A percentile compares a stretch with the other conserved stretches of the same genome.
Conservation (phyloP, 2,329 filamentous ascomycete species). For the Talaromyces pinophilus region DNA sequence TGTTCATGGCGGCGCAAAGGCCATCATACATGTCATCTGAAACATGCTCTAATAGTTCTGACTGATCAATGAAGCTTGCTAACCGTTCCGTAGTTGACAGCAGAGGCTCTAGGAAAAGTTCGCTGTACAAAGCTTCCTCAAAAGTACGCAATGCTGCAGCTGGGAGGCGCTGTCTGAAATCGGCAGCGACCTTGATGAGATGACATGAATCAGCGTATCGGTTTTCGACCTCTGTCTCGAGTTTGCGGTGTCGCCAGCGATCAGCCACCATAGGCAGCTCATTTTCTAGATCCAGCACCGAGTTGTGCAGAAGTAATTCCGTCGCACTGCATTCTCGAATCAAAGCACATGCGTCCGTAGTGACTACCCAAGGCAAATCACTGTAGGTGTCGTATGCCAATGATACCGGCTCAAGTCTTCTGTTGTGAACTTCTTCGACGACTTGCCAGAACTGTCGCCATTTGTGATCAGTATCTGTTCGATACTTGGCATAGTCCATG, state of each 20-base stretch:
- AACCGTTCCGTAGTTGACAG: constrained; percentile 73
- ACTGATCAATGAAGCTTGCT: constrained; percentile 74
- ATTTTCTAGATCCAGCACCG: constrained; percentile 41
- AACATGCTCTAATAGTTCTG: constrained; percentile 75
- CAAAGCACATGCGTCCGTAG: constrained; percentile 76
- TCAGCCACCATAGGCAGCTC: constrained; percentile 43
- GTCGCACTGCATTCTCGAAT: constrained; percentile 76
- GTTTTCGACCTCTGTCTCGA: constrained; percentile 52
- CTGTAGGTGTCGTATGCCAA: constrained; percentile 70
- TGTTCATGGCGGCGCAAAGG: constrained; percentile 68
- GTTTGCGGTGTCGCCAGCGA: constrained; percentile 48
- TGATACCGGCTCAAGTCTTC: constrained; percentile 77
- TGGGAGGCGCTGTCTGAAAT: constrained; percentile 70
- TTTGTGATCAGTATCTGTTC: constrained; percentile 72
- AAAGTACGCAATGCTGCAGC: constrained; percentile 69
- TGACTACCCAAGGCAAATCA: constrained; percentile 79
- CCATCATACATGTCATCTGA: constrained; percentile 77
- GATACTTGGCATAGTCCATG: constrained; percentile 75
- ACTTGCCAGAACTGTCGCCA: constrained; percentile 91
- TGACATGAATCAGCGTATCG: constrained; percentile 58
- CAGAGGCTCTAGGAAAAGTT: constrained; percentile 73
- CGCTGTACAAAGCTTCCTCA: constrained; percentile 66
- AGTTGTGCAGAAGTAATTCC: constrained; percentile 74
- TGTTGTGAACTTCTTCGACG: constrained; percentile 80
- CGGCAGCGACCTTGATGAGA: constrained; percentile 68